A percentile compares a stretch with the other conserved stretches of the same genome.
These are phyloP conservation scores for Exobasidium rhododendri DNA, from an alignment of 1,284 basidiomycete genomes.

Conservation along the genomic window DNA sequence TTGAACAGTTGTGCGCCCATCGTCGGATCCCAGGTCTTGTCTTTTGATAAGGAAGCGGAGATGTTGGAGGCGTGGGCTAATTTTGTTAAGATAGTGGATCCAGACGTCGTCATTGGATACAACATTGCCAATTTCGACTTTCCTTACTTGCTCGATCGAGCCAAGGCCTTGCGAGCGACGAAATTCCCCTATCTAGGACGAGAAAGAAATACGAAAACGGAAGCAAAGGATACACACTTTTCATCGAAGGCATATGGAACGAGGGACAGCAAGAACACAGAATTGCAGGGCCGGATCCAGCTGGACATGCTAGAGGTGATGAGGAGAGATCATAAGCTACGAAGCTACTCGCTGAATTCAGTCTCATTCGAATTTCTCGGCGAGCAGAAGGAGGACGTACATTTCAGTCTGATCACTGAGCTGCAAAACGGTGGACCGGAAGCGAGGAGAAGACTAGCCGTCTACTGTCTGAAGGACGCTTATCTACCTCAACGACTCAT, in stretches of 20 bases:
- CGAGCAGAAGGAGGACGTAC: constrained; percentile 55
- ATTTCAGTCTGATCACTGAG: constrained; percentile 53
- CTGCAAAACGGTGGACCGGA: constrained; percentile 53
- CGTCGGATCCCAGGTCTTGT: constrained; percentile 50
- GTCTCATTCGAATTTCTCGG: constrained; percentile 54
- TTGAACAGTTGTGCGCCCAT: constrained; percentile 53
- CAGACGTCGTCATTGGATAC: constrained; percentile 54
- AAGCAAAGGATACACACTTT: constrained; percentile 54
- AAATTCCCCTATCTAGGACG: constrained; percentile 51
- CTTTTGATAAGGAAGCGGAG: constrained; percentile 46
- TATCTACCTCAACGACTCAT: constrained; percentile 53
- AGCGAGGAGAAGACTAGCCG: constrained; percentile 49
- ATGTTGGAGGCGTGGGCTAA: constrained; percentile 52
- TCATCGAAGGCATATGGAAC: constrained; percentile 55
- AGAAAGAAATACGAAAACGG: constrained; percentile 47
- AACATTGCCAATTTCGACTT: constrained; percentile 55
- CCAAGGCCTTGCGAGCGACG: constrained; percentile 48
- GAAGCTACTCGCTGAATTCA: constrained; percentile 52
- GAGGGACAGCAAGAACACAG: constrained; percentile 52
- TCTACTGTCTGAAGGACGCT: constrained; percentile 55
- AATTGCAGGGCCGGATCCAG: constrained; percentile 53
- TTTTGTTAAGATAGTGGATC: constrained; percentile 51
- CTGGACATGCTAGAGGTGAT: constrained; percentile 55
- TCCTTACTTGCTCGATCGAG: constrained; percentile 53
- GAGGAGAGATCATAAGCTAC: constrained; percentile 55